Base-by-base conservation (phyloP, 148 eudicot species). In the Agrostemma githago region DNA sequence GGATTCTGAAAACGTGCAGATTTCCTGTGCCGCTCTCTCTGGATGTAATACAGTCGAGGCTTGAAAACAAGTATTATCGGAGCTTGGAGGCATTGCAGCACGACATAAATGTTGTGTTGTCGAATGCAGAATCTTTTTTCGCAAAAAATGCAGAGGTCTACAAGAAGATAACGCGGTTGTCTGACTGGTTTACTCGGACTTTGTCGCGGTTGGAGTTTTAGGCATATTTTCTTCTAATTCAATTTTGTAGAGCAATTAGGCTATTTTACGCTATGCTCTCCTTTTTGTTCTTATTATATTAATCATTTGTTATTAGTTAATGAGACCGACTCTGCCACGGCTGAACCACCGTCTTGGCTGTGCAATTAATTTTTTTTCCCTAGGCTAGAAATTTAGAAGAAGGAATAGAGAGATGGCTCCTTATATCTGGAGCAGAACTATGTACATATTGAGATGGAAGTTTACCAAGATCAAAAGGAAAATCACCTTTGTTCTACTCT, bases 1-100 rank as follows among this genome's bases (percentile, higher is more conserved):
- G 65, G 19, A 7, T 17, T 73, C 62, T 74, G 40, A 12, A 61
- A 73, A 77, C 69, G 73, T 83, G 79, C 88, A 95, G 98, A 87
- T 95, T 90, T 84, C 93, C 96, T 3, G 97, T 90, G 42, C 96
- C 98, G 16, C 68, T 95, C 65, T 86, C 96, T 34, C 79, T 95
- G 68, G 97, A 95, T 70, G 83, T 89, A 56, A 92, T 95, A 85
- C 89, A 80, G 67, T 75, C 83, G 3, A 90, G 98, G 76, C 83
- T 95, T 67, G 93, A 90, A 81, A 95, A 86, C 74, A 90, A 86
- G 65, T 95, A 95, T 76, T 95, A 95, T 76, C 84, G 98, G 72
- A 86, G 89, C 66, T 65, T 88, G 66, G 97, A 90, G 72, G 93
- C 97, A 4, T 26, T 92, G 84, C 85, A 82, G 85, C 97, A 95